phyloP scores from a whole-genome alignment of 495 filamentous ascomycete species.

The Tuber brumale region DNA sequence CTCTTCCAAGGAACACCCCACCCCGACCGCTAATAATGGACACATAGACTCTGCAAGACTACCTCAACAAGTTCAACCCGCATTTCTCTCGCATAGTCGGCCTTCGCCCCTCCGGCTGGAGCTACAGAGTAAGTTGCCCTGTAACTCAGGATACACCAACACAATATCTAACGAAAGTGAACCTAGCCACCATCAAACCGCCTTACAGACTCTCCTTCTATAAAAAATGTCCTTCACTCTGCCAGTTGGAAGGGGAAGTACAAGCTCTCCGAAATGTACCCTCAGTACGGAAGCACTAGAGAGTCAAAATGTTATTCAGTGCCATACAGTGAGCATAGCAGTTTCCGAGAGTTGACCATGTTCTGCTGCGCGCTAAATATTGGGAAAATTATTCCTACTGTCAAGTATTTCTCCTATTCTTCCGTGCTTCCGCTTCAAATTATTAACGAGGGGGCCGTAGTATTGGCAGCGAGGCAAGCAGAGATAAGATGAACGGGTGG shows the following conservation, averaged over 20 bases:
- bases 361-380: conserved; percentile 84
- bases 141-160: not conserved
- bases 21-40: not conserved
- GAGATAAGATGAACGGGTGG: conserved; percentile 87
- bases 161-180: not conserved
- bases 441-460: conserved; percentile 1
- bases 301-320: conserved; percentile 80
- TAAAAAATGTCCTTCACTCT: conserved; percentile 64
- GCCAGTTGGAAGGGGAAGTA: conserved; percentile 67
- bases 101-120: conserved; percentile 88
- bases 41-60: conserved; percentile 73
- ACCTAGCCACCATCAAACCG: conserved; percentile 54
- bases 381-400: conserved; percentile 83
- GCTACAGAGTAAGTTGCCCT: conserved; percentile 51
- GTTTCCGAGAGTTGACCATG: conserved; percentile 86
- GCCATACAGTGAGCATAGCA: conserved; percentile 91
- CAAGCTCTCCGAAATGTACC: conserved; percentile 57
- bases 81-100: conserved; percentile 83
- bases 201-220: conserved; percentile 57
- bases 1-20: not conserved
- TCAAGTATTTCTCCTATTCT: conserved; percentile 50
- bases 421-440: too few species aligned
- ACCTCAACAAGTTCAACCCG: conserved; percentile 67
- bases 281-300: conserved; percentile 69
- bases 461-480: conserved; percentile 54